Evolutionary conservation across 495 filamentous ascomycete genomes (phyloP).

Genomic region (Aspergillus cavernicola): DNA sequence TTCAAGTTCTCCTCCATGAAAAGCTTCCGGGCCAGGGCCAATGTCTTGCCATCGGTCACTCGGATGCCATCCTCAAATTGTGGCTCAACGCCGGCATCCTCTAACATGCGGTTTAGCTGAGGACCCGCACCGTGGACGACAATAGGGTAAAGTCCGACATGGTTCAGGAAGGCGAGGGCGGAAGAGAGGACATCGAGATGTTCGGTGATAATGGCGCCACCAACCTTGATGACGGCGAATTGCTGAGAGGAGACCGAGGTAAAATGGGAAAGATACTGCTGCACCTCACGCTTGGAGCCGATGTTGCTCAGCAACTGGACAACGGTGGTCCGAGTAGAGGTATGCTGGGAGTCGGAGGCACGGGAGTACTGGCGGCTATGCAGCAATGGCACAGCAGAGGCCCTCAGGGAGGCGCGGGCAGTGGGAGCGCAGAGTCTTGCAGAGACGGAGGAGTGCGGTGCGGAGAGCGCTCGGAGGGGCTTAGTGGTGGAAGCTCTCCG

Average conservation of each 20-base stretch:
- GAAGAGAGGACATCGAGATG: slow-evolving; percentile 86
- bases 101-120: slow-evolving; percentile 90
- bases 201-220: slow-evolving; percentile 94
- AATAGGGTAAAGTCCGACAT: slow-evolving; percentile 92
- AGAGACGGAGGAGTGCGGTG: slow-evolving; percentile 35
- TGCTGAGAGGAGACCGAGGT: slow-evolving; percentile 95
- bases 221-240: slow-evolving; percentile 98
- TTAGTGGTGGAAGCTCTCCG: slow-evolving; percentile 46
- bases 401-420: slow-evolving; percentile 23
- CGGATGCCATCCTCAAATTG: slow-evolving; percentile 96
- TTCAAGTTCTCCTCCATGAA: slow-evolving; percentile 97
- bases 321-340: slow-evolving; percentile 78
- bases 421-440: slow-evolving; percentile 27
- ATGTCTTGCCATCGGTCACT: slow-evolving; percentile 92
- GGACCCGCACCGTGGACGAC: slow-evolving; percentile 96
- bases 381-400: slow-evolving; percentile 26
- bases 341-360: slow-evolving; percentile 43
- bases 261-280: slow-evolving; percentile 98
- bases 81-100: slow-evolving; percentile 89
- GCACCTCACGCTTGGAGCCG: slow-evolving; percentile 92
- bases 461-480: slow-evolving; percentile 47
- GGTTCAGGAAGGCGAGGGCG: slow-evolving; percentile 86
- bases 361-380: slow-evolving; percentile 46
- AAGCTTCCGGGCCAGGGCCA: slow-evolving; percentile 83
- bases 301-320: slow-evolving; percentile 94